These are phyloP conservation scores for Aspergillus neotritici DNA, from an alignment of 2,329 filamentous ascomycete species.

Conservation along the genomic window DNA sequence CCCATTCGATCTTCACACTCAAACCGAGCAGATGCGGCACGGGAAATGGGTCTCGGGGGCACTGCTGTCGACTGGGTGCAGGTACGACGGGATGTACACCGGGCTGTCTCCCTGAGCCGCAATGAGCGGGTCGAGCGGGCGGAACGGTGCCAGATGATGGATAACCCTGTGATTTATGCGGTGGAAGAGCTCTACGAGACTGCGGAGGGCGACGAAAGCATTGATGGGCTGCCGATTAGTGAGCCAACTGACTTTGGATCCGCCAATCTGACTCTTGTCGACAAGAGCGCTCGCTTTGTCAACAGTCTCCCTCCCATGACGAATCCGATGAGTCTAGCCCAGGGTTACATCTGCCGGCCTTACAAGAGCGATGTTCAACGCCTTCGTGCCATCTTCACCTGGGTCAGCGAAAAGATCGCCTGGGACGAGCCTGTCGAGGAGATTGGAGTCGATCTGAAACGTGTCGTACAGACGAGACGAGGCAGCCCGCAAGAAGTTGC, in stretches of 20 bases:
- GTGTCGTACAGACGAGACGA: conserved; percentile 76
- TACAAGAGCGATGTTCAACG: conserved; percentile 92
- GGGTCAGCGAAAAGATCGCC: conserved; percentile 87
- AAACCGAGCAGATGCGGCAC: conserved; percentile 46
- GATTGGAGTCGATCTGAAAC: conserved; percentile 67
- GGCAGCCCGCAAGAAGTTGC: conserved; percentile 88
- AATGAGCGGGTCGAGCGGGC: conserved; percentile 79
- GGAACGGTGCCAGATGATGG: conserved; percentile 91
- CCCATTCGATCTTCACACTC: conserved; percentile 30
- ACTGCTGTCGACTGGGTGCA: conserved; percentile 83
- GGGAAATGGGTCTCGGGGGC: conserved; percentile 63
- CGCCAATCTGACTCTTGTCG: conserved; percentile 78
- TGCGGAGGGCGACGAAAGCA: conserved; percentile 83
- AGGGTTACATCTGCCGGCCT: conserved; percentile 86
- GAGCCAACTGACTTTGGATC: conserved; percentile 75
- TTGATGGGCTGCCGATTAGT: conserved; percentile 74
- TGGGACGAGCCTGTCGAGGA: conserved; percentile 95
- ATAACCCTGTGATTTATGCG: conserved; percentile 79
- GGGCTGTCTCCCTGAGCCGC: conserved; percentile 85
- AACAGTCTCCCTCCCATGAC: conserved; percentile 75
- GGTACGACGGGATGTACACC: conserved; percentile 88
- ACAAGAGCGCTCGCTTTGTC: conserved; percentile 92
- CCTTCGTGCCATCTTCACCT: conserved; percentile 90
- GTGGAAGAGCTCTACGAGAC: conserved; percentile 82
- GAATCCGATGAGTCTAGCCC: conserved; percentile 75